These are phyloP conservation scores for Xanthoconium purpureum DNA, from an alignment of 768 basidiomycete species.

Conservation along the genomic window DNA sequence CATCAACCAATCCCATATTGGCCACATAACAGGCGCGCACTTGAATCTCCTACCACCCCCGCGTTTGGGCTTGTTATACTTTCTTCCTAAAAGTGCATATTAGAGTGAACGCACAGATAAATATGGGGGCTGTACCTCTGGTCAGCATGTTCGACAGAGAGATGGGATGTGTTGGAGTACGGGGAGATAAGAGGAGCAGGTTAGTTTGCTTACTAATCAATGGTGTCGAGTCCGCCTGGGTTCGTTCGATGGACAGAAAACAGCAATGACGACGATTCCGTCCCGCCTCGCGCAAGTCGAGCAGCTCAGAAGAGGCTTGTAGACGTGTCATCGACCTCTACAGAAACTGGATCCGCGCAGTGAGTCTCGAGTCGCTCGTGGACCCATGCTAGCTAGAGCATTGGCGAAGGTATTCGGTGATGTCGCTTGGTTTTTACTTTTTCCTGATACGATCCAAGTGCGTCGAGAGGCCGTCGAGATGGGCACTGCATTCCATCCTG, in stretches of 20 bases:
- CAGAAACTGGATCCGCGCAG: constrained; percentile 90
- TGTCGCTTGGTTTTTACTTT: neutral
- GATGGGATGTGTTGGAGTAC: too few species aligned
- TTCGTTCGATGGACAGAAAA: neutral
- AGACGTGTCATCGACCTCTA: constrained; percentile 74
- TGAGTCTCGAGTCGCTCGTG: constrained; percentile 42
- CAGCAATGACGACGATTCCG: constrained; percentile 81
- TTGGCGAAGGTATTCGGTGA: constrained; percentile 10
- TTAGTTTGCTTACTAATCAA: too few species aligned
- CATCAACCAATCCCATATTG: constrained; percentile 7
- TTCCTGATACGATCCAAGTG: constrained; percentile 25
- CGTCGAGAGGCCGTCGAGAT: constrained; percentile 36
- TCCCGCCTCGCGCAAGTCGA: constrained; percentile 71
- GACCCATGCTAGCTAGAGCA: neutral
- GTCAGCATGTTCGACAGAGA: too few species aligned
- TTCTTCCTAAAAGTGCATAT: constrained; percentile 42
- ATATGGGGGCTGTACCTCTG: too few species aligned
- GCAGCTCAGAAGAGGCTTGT: constrained; percentile 56
- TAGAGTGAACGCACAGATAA: neutral
- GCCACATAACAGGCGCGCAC: constrained; percentile 30
- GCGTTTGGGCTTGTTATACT: constrained; percentile 84
- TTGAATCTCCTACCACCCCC: constrained; percentile 88
- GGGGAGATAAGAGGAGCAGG: too few species aligned
- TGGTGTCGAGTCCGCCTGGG: constrained; percentile 10
- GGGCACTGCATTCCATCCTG: constrained; percentile 43